Evolutionary conservation across 352 stramenopile species (phyloP).

Genomic region (Globisporangium rhizosaccharum): DNA sequence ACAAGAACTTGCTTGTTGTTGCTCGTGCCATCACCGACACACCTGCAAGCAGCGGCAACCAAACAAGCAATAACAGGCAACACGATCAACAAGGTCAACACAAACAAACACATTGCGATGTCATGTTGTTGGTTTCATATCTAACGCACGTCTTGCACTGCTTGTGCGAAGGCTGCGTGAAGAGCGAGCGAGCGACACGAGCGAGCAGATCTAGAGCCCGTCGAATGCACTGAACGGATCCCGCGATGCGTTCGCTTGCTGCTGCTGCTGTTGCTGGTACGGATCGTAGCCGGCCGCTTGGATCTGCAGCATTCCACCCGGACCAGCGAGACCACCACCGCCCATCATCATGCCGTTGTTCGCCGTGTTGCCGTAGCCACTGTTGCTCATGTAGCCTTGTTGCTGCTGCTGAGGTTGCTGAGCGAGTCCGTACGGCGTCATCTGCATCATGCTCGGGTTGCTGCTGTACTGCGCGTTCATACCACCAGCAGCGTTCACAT

Average conservation of each 20-base stretch:
- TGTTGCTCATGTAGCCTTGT: constrained; percentile 37
- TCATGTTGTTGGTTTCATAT: too few relatives aligned
- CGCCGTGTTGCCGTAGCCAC: constrained; percentile 21
- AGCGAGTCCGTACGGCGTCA: constrained; percentile 67
- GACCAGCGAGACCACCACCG: constrained; percentile 41
- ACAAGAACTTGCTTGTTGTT: too few relatives aligned
- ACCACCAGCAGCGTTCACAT: constrained; percentile 16
- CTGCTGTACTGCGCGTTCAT: constrained; percentile 38
- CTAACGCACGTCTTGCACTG: too few relatives aligned
- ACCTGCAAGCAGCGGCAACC: too few relatives aligned
- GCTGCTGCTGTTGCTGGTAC: constrained; percentile 46
- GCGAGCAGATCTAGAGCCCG: constrained; percentile 34
- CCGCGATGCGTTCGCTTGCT: constrained; percentile 16
- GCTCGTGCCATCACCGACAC: too few relatives aligned
- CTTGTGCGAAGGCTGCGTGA: background rate
- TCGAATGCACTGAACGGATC: constrained; percentile 84
- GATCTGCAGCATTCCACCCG: constrained; percentile 65
- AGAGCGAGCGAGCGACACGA: background rate
- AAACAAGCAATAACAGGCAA: too few relatives aligned
- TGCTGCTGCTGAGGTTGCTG: constrained; percentile 25
- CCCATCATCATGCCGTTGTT: constrained; percentile 20
- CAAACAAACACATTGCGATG: too few relatives aligned
- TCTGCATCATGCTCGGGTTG: constrained; percentile 65
- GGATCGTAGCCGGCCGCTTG: constrained; percentile 48
- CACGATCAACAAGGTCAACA: too few relatives aligned